Evolutionary conservation across 1,139 yeast genomes (phyloP).

Genomic region (Taphrina deformans): DNA sequence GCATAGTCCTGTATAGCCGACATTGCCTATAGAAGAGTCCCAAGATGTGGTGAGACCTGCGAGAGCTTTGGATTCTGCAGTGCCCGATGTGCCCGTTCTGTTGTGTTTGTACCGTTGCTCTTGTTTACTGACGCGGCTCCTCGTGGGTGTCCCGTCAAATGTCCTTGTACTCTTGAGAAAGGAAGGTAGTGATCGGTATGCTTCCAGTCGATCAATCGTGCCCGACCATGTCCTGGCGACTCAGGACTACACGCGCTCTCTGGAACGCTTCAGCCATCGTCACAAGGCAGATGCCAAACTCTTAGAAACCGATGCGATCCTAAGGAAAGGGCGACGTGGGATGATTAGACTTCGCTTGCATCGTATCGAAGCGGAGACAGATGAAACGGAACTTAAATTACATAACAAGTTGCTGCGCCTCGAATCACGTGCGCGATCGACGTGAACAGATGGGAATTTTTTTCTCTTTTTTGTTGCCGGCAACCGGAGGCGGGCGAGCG

Average conservation of each 20-base stretch:
- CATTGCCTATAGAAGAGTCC: not conserved
- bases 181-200: no score
- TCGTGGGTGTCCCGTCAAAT: no score
- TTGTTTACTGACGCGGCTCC: no score
- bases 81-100: not conserved
- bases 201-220: no score
- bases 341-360: not conserved
- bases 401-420: conserved; percentile 5
- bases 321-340: not conserved
- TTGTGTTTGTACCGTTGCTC: not conserved
- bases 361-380: not conserved
- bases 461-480: no score
- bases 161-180: no score
- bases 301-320: not conserved
- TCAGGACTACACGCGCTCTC: no score
- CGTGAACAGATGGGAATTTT: not conserved
- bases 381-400: not conserved
- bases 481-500: no score
- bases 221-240: no score
- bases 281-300: not conserved
- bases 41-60: no score
- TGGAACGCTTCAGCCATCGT: no score
- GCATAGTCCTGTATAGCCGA: not conserved
- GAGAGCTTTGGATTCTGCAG: no score
- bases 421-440: not conserved